Evolutionary conservation across 2,329 filamentous ascomycete genomes (phyloP).

Genomic region (Trichoderma citrinoviride): DNA sequence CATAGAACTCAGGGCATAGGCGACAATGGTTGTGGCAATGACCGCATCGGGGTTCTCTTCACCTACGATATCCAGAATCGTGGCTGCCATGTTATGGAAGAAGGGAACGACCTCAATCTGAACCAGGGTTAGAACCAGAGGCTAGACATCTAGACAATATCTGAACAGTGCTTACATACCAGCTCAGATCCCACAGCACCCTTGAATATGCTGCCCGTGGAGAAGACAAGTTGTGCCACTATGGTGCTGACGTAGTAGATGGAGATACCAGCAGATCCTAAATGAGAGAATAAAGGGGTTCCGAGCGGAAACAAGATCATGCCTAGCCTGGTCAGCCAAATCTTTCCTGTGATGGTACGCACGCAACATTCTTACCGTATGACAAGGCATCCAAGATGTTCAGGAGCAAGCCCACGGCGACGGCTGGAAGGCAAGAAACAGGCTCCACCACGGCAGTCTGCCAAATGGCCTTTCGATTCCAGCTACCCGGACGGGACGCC

Average conservation of each 20-base stretch:
- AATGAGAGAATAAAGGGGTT: conserved; percentile 75
- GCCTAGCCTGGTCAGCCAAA: conserved; percentile 43
- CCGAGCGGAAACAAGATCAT: conserved; percentile 96
- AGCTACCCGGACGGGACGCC: conserved; percentile 63
- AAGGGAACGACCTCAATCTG: conserved; percentile 97
- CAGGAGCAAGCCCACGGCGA: conserved; percentile 81
- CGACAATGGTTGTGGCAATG: conserved; percentile 88
- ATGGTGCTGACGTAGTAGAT: conserved; percentile 99
- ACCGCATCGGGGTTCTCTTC: conserved; percentile 79
- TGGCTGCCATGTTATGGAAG: conserved; percentile 96
- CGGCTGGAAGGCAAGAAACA: conserved; percentile 72
- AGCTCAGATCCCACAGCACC: conserved; percentile 93
- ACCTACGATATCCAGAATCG: conserved; percentile 76
- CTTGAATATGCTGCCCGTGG: conserved; percentile 79
- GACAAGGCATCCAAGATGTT: conserved; percentile 94
- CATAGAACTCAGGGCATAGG: conserved; percentile 87
- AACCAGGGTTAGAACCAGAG: conserved; percentile 15
- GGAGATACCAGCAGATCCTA: conserved; percentile 91
- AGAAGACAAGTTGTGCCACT: conserved; percentile 87
- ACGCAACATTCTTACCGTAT: conserved; percentile 59
- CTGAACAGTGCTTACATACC: conserved; percentile 45
- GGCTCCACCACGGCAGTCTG: conserved; percentile 64
- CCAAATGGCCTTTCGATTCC: conserved; percentile 67
- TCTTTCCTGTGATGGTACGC: not conserved
- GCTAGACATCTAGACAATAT: not conserved